Base-by-base conservation (phyloP, 1,139 yeast species). In the Geotrichum candidum region DNA sequence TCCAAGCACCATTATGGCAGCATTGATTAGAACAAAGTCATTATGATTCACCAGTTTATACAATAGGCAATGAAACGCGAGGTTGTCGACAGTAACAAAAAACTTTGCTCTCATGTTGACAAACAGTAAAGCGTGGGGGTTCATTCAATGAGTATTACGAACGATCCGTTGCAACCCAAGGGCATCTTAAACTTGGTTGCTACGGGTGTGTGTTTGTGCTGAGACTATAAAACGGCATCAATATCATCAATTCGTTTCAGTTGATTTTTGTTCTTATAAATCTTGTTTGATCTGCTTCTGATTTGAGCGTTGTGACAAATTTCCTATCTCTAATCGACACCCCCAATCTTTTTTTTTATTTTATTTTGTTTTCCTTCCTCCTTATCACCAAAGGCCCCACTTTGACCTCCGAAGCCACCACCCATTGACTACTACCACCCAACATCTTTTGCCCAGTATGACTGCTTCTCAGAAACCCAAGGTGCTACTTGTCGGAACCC, bases 381-480 rank as follows among this genome's bases (percentile, higher is more conserved):
- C 27, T 25, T 25, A 25, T 25, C 27, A 25, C 27, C 27, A 25
- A 25, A 25, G 5, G 27, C 27, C 27, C 27, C 27, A 25, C 27
- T 25, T 25, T 25, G 27, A 46, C 51, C 51, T 25, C 4, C 27
- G 27, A 3, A 25, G 5, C 27, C 27, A 25, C 5, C 27, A 25
- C 27, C 27, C 27, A 25, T 25, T 25, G 27, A 25, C 27, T 25
- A 25, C 22, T 9, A 25, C 27, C 5, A 25, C 22, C 15, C 22
- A 9, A 1, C 27, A 22, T 46, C 5, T 10, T 15, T n/a, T n/a
- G 6, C 3, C n/a, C 52, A 18, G 18, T 15, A 48, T 48, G 45
- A 48, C 52, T 7, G 27, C 52, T 23, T 51, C 68, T 90, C 90
- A 54, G 29, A 64, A 68, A 54, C 67, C 61, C 50, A 63, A 65